Evolutionary conservation across 1,284 basidiomycete genomes (phyloP), one percentile per base, ranked within the genome.

Genomic region (Vanrija humicola): DNA sequence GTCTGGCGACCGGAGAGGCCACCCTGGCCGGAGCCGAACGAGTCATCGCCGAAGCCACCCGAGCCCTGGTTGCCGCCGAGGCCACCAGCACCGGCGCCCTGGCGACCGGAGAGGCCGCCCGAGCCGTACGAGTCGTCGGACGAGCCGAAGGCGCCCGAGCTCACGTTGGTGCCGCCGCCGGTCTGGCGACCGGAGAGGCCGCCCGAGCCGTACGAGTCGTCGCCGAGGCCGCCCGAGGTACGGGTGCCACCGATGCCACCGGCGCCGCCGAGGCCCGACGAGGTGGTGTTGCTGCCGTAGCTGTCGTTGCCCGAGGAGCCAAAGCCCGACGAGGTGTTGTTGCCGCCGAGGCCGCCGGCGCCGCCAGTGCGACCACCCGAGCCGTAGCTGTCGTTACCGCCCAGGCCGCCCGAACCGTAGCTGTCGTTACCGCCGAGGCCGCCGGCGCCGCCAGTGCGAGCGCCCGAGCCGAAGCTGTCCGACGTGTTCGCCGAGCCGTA

Each of bases 101-200:
- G 29, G 48, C 55, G 42, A 16, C 52, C 52, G 3, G 48, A 54
- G n/a, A 18, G 40, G n/a, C 19, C n/a, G 19, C 40, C 40, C 15
- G 46, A 54, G 21, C 56, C 56, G 46, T 18, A 55, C 16, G 38
- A 38, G 42, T 52, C 42, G 50, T 55, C 38, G 38, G 47, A 48
- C 16, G 23, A 23, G 48, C 48, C 47, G 39, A 48, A 50, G 49
- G 43, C 49, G 9, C 49, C 29, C 5, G 19, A 9, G 21, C 26
- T 25, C 1, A 3, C 5, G 25, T 42, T 4, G n/a, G n/a, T n/a
- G n/a, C n/a, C n/a, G n/a, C n/a, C n/a, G n/a, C n/a, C n/a, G n/a
- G n/a, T n/a, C n/a, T 49, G 34, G 26, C 43, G 21, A 34, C 50
- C 21, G 16, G 10, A 42, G 18, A 38, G 26, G 29, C 18, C n/a